phyloP scores from a whole-genome alignment of 148 eudicot genomes.

The Chenopodium berlandieri region DNA sequence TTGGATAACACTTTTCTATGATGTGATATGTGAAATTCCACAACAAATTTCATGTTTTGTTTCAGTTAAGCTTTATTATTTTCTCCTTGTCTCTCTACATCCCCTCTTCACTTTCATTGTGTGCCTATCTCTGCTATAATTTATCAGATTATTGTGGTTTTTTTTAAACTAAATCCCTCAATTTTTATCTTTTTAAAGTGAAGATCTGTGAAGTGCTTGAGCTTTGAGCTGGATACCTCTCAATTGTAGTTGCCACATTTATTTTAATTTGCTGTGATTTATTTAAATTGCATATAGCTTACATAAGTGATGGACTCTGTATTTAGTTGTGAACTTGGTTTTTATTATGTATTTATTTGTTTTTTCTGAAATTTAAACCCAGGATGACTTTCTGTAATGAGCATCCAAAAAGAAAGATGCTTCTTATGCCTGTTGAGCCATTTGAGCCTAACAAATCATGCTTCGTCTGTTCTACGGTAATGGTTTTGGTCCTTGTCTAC shows the following conservation, averaged over 20 bases:
- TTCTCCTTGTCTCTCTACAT: background rate
- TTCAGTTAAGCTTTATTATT: background rate
- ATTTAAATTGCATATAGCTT: background rate
- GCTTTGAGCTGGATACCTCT: background rate
- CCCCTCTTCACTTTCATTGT: background rate
- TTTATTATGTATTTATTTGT: conserved; percentile 2
- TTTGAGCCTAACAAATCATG: conserved; percentile 86
- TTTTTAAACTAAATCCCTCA: background rate
- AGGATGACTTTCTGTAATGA: conserved; percentile 97
- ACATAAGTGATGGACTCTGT: background rate
- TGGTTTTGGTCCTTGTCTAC: background rate
- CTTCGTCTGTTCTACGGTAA: conserved; percentile 91
- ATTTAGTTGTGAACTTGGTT: background rate
- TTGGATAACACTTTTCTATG: background rate
- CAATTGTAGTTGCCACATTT: background rate
- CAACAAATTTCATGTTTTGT: too few relatives aligned
- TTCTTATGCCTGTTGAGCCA: conserved; percentile 96
- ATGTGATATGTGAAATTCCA: background rate
- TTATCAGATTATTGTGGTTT: background rate
- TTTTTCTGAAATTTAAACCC: background rate
- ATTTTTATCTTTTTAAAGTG: background rate
- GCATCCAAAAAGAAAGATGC: conserved; percentile 82
- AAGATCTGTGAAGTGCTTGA: background rate
- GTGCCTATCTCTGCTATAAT: background rate
- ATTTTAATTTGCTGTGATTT: background rate